Conservation (phyloP, 495 filamentous ascomycete species). For the Aspergillus biplanus region DNA sequence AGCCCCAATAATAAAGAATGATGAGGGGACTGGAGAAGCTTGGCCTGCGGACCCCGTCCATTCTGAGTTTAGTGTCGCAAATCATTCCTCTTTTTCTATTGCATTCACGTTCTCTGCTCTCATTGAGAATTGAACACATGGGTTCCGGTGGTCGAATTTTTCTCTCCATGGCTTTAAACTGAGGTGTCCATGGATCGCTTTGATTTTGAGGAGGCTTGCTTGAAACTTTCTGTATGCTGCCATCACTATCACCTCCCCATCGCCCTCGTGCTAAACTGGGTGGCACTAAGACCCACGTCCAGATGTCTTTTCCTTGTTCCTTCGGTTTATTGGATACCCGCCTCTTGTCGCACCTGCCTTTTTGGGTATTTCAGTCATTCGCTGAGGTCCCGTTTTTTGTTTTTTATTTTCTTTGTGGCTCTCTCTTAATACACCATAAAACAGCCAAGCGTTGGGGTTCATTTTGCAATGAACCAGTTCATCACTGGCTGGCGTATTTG, state of each 20-base stretch:
- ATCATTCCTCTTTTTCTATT: constrained; percentile 4
- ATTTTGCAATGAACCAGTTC: not conserved
- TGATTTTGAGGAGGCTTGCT: too few relatives aligned
- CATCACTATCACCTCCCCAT: constrained; percentile 1
- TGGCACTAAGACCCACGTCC: constrained; percentile 1
- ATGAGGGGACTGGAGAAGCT: constrained; percentile 4
- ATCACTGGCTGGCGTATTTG: not conserved
- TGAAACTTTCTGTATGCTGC: too few relatives aligned
- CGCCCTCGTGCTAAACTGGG: not conserved
- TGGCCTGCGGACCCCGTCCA: not conserved
- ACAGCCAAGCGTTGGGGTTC: too few relatives aligned
- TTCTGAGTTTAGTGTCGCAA: constrained; percentile 6
- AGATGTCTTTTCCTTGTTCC: not conserved
- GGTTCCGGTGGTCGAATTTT: not conserved
- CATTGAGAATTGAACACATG: not conserved
- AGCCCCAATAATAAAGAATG: not conserved
- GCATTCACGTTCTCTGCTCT: not conserved
- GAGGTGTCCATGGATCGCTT: not conserved
- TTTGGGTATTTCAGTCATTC: constrained; percentile 19
- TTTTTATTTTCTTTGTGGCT: not conserved
- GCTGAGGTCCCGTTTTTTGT: not conserved
- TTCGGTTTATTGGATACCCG: constrained; percentile 1
- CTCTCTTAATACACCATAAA: constrained; percentile 1
- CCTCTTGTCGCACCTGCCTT: constrained; percentile 15
- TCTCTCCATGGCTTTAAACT: not conserved